Percentiles rank a stretch among this genome's conserved stretches.
These are phyloP conservation scores for Hymenoscyphus albidus DNA, from an alignment of 2,329 filamentous ascomycete genomes.

Conservation along the genomic window DNA sequence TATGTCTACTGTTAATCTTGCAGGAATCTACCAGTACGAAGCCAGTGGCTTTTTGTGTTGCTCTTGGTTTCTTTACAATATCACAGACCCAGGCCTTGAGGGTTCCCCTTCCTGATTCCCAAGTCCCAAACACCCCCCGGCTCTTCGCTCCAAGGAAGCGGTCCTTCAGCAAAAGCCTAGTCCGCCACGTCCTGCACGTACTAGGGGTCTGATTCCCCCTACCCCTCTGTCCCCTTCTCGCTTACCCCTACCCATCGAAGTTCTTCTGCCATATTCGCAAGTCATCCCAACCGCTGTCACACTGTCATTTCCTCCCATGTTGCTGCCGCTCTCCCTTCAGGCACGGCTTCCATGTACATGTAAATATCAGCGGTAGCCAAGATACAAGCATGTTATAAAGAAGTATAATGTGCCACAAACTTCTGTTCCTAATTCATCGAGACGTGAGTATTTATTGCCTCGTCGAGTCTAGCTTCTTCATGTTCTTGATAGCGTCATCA, in stretches of 20 bases:
- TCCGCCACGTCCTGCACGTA: slow-evolving; percentile 21
- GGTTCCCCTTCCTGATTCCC: slow-evolving; percentile 4
- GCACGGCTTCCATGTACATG: background rate
- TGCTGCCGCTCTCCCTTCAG: background rate
- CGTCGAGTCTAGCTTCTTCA: slow-evolving; percentile 24
- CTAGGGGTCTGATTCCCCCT: slow-evolving; percentile 16
- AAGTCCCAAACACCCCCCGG: slow-evolving; percentile 28
- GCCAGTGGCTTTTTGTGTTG: background rate
- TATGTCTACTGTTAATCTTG: background rate
- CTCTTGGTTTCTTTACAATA: background rate
- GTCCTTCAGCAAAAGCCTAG: slow-evolving; percentile 13
- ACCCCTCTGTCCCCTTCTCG: background rate
- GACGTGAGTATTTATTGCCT: slow-evolving; percentile 25
- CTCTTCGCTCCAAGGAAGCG: slow-evolving; percentile 17
- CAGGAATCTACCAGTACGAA: background rate
- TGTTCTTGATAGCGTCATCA: background rate
- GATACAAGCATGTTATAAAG: slow-evolving; percentile 12
- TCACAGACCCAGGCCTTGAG: background rate
- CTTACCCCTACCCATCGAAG: background rate
- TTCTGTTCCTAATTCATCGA: slow-evolving; percentile 34
- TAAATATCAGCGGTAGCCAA: slow-evolving; percentile 21
- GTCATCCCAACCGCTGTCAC: background rate
- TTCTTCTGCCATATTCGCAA: slow-evolving; percentile 1
- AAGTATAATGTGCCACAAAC: slow-evolving; percentile 21
- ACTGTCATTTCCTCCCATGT: background rate